Evolutionary conservation across 2,329 filamentous ascomycete genomes (phyloP), one percentile per base, ranked within the genome.

Genomic region (Scolecobasidium constrictum): DNA sequence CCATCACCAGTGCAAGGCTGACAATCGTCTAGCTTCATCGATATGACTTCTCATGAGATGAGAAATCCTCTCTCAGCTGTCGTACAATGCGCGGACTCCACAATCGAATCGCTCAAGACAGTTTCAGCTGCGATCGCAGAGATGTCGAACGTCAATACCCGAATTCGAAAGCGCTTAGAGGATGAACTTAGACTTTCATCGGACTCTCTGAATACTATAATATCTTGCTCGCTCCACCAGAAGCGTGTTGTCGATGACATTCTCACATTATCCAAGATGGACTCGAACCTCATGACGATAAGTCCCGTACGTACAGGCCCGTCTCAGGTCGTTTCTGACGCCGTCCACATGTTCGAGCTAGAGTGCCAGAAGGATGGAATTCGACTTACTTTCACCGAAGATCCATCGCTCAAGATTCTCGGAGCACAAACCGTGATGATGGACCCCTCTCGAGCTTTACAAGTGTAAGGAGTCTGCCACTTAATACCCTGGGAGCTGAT

Each of bases 181-280:
- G 41, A 38, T 17, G 47, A 53, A 2, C 37, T 54, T 4, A 35
- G 47, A 16, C 51, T 53, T 13, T 58, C 54, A 21, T 49, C 58
- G 17, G 57, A 60, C 38, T 54, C 57, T 13, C 52, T 53, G 6
- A 53, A 59, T 26, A 60, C 57, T 11, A 59, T 70, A 44, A 57
- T 65, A 26, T 56, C 64, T 28, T 70, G 67, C 47, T 63, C 63
- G 4, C 58, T 64, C 19, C 67, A 70, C 44, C 65, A 68, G 44
- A 68, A 67, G 46, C 54, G 64, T 17, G 69, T 70, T 28, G 65
- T 69, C 7, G 66, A 42, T 16, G 35, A 70, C 45, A 20, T 45
- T 23, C 38, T 45, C 7, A 45, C 43, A 4, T 16, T 45, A 5
- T 22, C 17, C 17, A 45, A 45, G 17, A 20, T 45, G 11, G 43